Conservation (phyloP, 2,329 filamentous ascomycete genomes). For the Leptographium procerum region DNA sequence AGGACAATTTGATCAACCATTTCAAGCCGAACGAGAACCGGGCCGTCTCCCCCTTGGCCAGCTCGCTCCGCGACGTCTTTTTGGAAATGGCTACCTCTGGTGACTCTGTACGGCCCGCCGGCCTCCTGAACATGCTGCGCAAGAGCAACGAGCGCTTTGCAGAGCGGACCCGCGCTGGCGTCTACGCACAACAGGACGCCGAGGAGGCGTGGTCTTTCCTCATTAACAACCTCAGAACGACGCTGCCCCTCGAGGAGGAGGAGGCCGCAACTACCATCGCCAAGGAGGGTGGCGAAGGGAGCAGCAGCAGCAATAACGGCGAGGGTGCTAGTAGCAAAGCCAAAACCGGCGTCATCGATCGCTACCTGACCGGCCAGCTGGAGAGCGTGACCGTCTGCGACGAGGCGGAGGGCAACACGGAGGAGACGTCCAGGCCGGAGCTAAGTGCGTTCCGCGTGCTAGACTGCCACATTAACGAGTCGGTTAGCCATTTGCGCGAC, state of each 20-base stretch:
- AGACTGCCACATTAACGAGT: slow-evolving; percentile 84
- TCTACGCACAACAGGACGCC: slow-evolving; percentile 95
- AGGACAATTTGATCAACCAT: slow-evolving; percentile 56
- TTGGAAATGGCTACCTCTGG: slow-evolving; percentile 84
- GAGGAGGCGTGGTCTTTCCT: slow-evolving; percentile 99
- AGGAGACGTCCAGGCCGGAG: slow-evolving; percentile 56
- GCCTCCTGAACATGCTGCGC: slow-evolving; percentile 73
- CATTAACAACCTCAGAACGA: slow-evolving; percentile 67
- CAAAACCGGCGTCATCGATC: background rate
- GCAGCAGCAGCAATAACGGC: background rate
- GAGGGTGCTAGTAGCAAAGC: background rate
- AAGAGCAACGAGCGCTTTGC: slow-evolving; percentile 83
- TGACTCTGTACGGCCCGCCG: slow-evolving; percentile 69
- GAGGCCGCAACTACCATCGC: background rate
- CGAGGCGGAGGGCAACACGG: slow-evolving; percentile 64
- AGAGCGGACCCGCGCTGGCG: slow-evolving; percentile 72
- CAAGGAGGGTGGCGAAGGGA: background rate
- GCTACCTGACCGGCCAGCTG: slow-evolving; percentile 74
- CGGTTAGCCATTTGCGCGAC: slow-evolving; percentile 83
- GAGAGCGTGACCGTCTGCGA: slow-evolving; percentile 72
- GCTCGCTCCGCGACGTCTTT: slow-evolving; percentile 71
- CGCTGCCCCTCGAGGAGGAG: slow-evolving; percentile 53
- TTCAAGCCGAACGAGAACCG: slow-evolving; percentile 29
- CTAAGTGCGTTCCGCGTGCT: slow-evolving; percentile 80
- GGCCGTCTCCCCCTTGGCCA: slow-evolving; percentile 50